phyloP scores from a whole-genome alignment of 148 eudicot genomes.

The Nepenthes gracilis region DNA sequence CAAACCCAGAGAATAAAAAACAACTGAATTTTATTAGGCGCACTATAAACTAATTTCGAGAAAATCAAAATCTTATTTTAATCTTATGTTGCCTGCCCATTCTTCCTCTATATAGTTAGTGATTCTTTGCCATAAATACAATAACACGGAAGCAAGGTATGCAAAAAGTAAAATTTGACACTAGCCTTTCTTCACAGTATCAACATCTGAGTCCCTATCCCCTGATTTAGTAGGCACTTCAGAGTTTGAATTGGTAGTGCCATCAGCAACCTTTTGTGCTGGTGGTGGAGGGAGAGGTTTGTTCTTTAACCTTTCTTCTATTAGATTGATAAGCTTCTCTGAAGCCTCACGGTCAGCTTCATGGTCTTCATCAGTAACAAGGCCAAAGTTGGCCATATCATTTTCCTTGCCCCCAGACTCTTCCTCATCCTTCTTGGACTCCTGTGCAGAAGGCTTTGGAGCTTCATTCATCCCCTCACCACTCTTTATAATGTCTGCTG shows the following conservation, averaged over 20 bases:
- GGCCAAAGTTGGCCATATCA: slow-evolving; percentile 53
- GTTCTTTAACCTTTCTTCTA: slow-evolving; percentile 74
- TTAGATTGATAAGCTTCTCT: slow-evolving; percentile 56
- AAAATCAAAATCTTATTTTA: no score
- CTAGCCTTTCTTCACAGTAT: slow-evolving; percentile 42
- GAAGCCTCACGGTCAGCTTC: slow-evolving; percentile 59
- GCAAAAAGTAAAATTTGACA: background rate
- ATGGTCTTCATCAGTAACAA: slow-evolving; percentile 73
- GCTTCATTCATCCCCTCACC: slow-evolving; percentile 35
- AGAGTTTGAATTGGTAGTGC: slow-evolving; percentile 29
- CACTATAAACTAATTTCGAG: no score
- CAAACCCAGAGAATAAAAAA: background rate
- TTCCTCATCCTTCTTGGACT: slow-evolving; percentile 37
- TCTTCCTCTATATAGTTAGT: no score
- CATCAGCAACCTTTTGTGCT: slow-evolving; percentile 31
- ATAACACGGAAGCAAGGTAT: no score
- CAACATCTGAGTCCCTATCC: slow-evolving; percentile 61
- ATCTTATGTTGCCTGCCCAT: no score
- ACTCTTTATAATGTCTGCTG: slow-evolving; percentile 19
- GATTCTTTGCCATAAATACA: no score
- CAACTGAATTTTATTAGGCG: background rate
- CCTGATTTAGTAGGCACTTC: slow-evolving; percentile 55
- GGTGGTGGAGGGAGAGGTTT: slow-evolving; percentile 75
- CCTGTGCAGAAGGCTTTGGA: slow-evolving; percentile 41
- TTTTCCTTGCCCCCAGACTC: slow-evolving; percentile 48